phyloP scores from a whole-genome alignment of 2,329 filamentous ascomycete genomes.

The Cordyceps cateniannulata region DNA sequence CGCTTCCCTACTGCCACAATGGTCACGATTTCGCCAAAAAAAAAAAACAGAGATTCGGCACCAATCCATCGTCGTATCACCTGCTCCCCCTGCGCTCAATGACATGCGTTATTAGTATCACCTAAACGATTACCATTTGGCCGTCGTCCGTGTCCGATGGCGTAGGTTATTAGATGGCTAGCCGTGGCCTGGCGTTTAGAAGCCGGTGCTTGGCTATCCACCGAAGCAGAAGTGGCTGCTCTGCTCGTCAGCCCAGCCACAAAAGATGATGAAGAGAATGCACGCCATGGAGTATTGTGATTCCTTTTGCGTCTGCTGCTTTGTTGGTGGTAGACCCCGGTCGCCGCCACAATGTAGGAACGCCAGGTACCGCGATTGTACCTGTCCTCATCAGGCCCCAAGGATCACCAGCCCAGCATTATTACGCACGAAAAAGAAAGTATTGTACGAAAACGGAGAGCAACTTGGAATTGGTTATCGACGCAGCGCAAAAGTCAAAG shows the following conservation, averaged over 20 bases:
- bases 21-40: neutral
- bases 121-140: neutral
- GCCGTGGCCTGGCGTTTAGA: neutral
- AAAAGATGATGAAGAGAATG: neutral
- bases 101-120: neutral
- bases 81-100: neutral
- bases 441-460: neutral
- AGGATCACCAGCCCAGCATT: slow-evolving; percentile 38
- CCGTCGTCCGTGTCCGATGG: neutral
- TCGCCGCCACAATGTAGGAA: neutral
- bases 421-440: slow-evolving; percentile 37
- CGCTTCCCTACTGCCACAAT: neutral
- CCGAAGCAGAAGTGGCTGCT: neutral
- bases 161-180: neutral
- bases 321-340: neutral
- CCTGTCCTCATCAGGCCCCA: slow-evolving; percentile 20
- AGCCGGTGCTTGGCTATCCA: neutral
- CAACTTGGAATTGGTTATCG: neutral
- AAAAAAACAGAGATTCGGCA: neutral
- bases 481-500: neutral
- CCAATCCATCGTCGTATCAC: neutral
- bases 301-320: neutral
- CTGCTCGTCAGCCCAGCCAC: neutral
- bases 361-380: neutral
- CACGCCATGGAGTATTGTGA: neutral